Conservation (phyloP, 1,284 basidiomycete genomes). For the Tilletia setariae region DNA sequence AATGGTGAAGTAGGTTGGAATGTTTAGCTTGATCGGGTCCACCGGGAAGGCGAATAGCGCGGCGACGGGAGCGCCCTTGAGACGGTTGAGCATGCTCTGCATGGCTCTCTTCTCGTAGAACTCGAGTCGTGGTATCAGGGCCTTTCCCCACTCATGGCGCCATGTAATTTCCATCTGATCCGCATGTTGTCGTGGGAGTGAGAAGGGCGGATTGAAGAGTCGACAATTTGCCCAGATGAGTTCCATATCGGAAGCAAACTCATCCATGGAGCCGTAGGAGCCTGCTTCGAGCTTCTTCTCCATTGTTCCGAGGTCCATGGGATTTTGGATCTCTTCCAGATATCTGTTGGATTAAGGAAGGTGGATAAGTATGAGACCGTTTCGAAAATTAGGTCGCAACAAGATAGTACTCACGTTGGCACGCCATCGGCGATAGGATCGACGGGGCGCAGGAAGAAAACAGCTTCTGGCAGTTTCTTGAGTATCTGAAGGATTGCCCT, state of each 20-base stretch:
- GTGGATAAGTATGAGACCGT: constrained; percentile 16
- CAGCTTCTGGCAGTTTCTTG: constrained; percentile 67
- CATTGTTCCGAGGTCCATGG: constrained; percentile 94
- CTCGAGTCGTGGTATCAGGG: constrained; percentile 69
- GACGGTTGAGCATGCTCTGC: constrained; percentile 67
- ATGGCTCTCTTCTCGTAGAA: constrained; percentile 78
- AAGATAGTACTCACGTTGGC: constrained; percentile 70
- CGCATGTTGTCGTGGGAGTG: constrained; percentile 71
- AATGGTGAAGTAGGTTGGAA: constrained; percentile 78
- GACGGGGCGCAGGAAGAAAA: constrained; percentile 79
- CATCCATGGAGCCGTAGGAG: constrained; percentile 50
- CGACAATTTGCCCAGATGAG: constrained; percentile 76
- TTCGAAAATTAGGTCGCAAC: not conserved
- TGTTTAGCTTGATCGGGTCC: constrained; percentile 63
- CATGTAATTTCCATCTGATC: constrained; percentile 71
- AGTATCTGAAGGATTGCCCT: constrained; percentile 69
- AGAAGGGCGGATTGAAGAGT: constrained; percentile 60
- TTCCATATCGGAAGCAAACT: constrained; percentile 75
- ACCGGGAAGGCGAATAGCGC: constrained; percentile 66
- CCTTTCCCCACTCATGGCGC: constrained; percentile 77
- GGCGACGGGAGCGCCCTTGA: constrained; percentile 33
- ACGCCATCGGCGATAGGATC: constrained; percentile 71
- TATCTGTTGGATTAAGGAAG: constrained; percentile 63
- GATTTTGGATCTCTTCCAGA: constrained; percentile 79
- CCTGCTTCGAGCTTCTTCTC: constrained; percentile 59